Conservation (phyloP, 2,329 filamentous ascomycete genomes). For the Didymella pomorum region DNA sequence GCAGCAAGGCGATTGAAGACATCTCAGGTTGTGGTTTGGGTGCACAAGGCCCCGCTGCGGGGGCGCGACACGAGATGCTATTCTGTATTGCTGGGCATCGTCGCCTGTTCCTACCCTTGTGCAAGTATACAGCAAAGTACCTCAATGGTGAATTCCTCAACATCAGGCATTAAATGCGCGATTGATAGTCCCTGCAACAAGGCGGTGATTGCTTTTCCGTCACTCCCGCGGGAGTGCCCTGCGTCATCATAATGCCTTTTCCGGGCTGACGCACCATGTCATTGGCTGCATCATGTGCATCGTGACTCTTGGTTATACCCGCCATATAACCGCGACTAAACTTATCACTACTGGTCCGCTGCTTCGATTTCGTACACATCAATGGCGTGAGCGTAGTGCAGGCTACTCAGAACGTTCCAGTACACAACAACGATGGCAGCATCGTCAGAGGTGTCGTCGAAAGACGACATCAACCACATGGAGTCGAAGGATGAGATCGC, state of each 20-base stretch:
- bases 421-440: slow-evolving; percentile 1
- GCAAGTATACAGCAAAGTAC: neutral
- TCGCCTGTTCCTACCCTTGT: neutral
- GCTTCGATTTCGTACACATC: neutral
- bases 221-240: slow-evolving; percentile 10
- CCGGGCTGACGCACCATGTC: slow-evolving; percentile 1
- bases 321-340: slow-evolving; percentile 13
- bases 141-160: neutral
- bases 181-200: neutral
- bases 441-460: slow-evolving; percentile 4
- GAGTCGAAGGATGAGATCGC: slow-evolving; percentile 6
- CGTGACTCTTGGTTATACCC: slow-evolving; percentile 14
- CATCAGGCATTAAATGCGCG: neutral
- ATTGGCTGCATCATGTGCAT: slow-evolving; percentile 9
- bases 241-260: slow-evolving; percentile 12
- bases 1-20: neutral
- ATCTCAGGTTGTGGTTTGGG: neutral
- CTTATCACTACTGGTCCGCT: neutral
- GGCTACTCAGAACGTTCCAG: neutral
- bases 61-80: slow-evolving; percentile 3
- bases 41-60: slow-evolving; percentile 14
- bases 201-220: slow-evolving; percentile 13
- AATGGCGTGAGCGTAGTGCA: neutral
- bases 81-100: neutral
- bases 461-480: neutral